A percentile compares a stretch with the other conserved stretches of the same genome.
These are phyloP conservation scores for Mycothermus thermophilus DNA, from an alignment of 495 filamentous ascomycete species.

Conservation along the genomic window DNA sequence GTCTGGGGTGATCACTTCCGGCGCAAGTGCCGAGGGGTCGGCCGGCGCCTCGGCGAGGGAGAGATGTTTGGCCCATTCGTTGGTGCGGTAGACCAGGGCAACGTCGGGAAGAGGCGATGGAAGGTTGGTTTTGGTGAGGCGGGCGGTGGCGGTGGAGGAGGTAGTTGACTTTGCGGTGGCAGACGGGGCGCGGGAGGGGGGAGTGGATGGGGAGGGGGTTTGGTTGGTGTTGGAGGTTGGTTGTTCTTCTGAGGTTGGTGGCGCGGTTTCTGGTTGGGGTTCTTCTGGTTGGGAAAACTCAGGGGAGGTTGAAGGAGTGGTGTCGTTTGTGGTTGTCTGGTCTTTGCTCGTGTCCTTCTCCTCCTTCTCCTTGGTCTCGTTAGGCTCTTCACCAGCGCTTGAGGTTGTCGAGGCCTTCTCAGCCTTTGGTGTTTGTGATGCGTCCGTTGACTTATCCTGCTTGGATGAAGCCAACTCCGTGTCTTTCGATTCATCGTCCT, in stretches of 20 bases:
- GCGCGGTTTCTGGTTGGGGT: too few relatives aligned
- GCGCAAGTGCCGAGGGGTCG: too few relatives aligned
- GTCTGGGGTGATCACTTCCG: slow-evolving; percentile 42
- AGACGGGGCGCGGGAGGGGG: too few relatives aligned
- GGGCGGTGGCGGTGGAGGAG: slow-evolving; percentile 14
- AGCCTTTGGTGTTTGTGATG: not conserved
- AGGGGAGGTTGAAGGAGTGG: too few relatives aligned
- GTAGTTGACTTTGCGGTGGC: slow-evolving; percentile 25
- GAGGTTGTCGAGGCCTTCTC: not conserved
- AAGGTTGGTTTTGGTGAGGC: slow-evolving; percentile 35
- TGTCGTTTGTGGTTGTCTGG: too few relatives aligned
- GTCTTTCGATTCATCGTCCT: not conserved
- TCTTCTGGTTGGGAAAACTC: too few relatives aligned
- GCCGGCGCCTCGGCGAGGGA: slow-evolving; percentile 60
- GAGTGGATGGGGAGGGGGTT: too few relatives aligned
- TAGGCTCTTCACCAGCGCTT: not conserved
- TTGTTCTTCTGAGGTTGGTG: too few relatives aligned
- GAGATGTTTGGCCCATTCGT: slow-evolving; percentile 93
- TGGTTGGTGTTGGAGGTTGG: too few relatives aligned
- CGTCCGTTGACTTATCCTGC: too few relatives aligned
- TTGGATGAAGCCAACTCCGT: too few relatives aligned
- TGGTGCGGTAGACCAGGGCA: slow-evolving; percentile 72
- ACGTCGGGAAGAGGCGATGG: slow-evolving; percentile 52
- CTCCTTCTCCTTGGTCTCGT: not conserved
- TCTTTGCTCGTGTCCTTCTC: too few relatives aligned